Percentiles rank a stretch among this genome's conserved stretches.
Evolutionary conservation across 306 rosid genomes (phyloP).

Genomic region (Cicer judaicum): DNA sequence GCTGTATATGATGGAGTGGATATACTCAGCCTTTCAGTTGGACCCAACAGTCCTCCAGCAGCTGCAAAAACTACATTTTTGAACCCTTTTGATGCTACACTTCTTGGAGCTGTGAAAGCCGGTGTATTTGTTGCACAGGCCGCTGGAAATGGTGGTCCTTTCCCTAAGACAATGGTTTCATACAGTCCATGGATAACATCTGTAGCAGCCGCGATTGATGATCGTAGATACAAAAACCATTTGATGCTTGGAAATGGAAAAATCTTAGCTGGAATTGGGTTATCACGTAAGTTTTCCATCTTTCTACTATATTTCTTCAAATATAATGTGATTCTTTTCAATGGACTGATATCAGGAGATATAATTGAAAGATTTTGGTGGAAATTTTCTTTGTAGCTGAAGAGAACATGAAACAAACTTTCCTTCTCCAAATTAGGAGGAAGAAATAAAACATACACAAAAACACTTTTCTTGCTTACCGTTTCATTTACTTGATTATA

Average conservation of each 20-base stretch:
- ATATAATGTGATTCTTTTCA: constrained; percentile 2
- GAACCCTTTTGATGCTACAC: constrained; percentile 98
- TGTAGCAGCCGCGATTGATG: constrained; percentile 98
- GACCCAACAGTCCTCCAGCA: constrained; percentile 96
- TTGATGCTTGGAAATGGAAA: constrained; percentile 94
- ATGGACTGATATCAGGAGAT: constrained; percentile 14
- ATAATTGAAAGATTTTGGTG: constrained; percentile 16
- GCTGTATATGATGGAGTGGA: constrained; percentile 98
- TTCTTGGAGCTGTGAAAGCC: constrained; percentile 99
- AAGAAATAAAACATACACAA: constrained; percentile 16
- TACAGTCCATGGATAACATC: constrained; percentile 99
- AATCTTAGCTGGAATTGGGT: constrained; percentile 84
- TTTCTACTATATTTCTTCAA: constrained; percentile 3
- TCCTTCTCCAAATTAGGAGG: constrained; percentile 1
- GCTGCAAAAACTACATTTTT: constrained; percentile 81
- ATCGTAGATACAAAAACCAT: constrained; percentile 97
- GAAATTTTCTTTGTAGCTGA: background rate
- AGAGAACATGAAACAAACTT: background rate
- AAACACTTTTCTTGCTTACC: background rate
- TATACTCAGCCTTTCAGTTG: constrained; percentile 98
- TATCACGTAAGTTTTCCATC: constrained; percentile 82
- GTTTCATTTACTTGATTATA: constrained; percentile 4
- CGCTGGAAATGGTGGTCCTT: constrained; percentile 99
- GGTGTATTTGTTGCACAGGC: constrained; percentile 99
- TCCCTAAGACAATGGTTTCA: constrained; percentile 93